A percentile compares a stretch with the other conserved stretches of the same genome.
phyloP scores from a whole-genome alignment of 768 basidiomycete genomes.

The Clitopilus passeckerianus region DNA sequence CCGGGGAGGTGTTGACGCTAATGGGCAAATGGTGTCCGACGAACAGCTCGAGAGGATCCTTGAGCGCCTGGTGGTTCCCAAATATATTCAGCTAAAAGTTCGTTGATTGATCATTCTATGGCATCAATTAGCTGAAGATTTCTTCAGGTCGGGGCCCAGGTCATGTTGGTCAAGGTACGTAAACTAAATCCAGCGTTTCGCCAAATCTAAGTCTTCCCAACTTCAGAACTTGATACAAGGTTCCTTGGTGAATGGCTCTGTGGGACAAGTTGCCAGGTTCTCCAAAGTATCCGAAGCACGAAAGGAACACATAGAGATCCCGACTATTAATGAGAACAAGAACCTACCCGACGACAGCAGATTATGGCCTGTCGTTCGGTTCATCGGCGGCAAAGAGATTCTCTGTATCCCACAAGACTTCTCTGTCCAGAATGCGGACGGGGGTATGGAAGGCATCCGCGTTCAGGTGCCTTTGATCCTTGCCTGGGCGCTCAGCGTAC shows the following conservation, averaged over 20 bases:
- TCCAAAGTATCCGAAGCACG: slow-evolving; percentile 36
- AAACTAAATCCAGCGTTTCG: background rate
- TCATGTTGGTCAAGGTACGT: slow-evolving; percentile 72
- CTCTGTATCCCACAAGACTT: slow-evolving; percentile 56
- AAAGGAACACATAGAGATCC: slow-evolving; percentile 27
- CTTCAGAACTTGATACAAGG: slow-evolving; percentile 66
- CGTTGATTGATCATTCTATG: background rate
- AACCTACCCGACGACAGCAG: slow-evolving; percentile 10
- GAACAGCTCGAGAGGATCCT: slow-evolving; percentile 40
- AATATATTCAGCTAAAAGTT: slow-evolving; percentile 44
- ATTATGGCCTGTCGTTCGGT: slow-evolving; percentile 58
- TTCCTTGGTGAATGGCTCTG: slow-evolving; percentile 63
- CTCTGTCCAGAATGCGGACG: slow-evolving; percentile 56
- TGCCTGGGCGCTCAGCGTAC: slow-evolving; percentile 86
- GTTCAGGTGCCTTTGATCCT: slow-evolving; percentile 72
- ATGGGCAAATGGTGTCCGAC: slow-evolving; percentile 25
- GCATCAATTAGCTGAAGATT: background rate
- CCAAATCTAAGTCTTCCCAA: background rate
- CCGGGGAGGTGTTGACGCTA: slow-evolving; percentile 37
- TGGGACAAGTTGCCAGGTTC: slow-evolving; percentile 52
- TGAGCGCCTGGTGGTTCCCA: slow-evolving; percentile 58
- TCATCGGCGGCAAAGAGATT: slow-evolving; percentile 40
- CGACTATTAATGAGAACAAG: slow-evolving; percentile 22
- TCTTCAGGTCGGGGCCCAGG: slow-evolving; percentile 71
- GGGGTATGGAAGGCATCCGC: slow-evolving; percentile 53